Evolutionary conservation across 768 basidiomycete species (phyloP), one percentile per base, ranked within the genome.

Genomic region (Leccinum variicolor): DNA sequence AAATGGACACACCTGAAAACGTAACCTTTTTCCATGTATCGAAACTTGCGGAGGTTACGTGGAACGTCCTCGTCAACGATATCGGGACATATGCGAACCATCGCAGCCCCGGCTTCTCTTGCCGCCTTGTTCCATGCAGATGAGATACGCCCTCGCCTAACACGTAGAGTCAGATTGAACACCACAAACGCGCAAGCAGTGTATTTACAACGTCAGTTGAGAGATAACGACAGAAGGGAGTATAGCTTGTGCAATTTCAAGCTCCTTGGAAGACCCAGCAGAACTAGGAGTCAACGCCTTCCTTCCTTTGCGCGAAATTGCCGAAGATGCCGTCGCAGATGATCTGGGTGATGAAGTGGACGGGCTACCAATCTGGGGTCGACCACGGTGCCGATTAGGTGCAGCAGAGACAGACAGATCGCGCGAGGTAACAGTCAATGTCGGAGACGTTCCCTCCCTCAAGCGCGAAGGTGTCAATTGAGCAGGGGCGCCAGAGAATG

Each of bases 11-110:
- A 83, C 49, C 63, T 80, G 81, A 78, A 80, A 13, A 70, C 54
- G 52, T 86, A 87, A 10, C 74, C 73, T 36, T 68, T 71, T 63
- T 88, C 86, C 13, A 84, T 59, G 63, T 86, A 88, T 54, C 57
- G 54, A 53, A 88, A 87, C 15, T 64, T 64, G 0, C 69, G 59
- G 5, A 74, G 65, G n/a, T 82, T 63, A 3, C 62, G 68, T 0
- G 84, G 85, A 4, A 79, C 62, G 11, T 76, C 71, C 36, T 69
- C 73, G 29, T 64, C 69, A 56, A 65, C 69, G n/a, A 79, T 65
- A 17, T 68, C 59, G 31, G 70, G 68, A 15, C 70, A 71, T 56
- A 79, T 72, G 15, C 63, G 68, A 25, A 79, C 61, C 5, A 60
- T 53, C 15, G 73, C 71, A 7, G 78, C 75, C 54, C 57, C 63